These are phyloP conservation scores for Globisporangium nunn DNA, from an alignment of 352 stramenopile species.

Conservation along the genomic window DNA sequence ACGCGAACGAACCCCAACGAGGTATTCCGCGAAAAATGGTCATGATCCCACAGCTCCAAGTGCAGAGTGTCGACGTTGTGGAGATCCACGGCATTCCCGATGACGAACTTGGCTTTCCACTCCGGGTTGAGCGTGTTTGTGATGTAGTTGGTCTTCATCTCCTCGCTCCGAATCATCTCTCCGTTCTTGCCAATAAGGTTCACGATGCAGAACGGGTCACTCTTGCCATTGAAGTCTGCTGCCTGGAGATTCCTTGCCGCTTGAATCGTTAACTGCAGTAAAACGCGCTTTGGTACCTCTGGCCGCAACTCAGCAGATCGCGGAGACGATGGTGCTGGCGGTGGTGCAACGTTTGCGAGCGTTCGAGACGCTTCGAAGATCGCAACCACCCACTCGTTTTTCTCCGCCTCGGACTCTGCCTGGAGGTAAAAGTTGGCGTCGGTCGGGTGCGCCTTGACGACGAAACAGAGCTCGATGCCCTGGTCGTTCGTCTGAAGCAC, in stretches of 20 bases:
- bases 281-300: conserved; percentile 20
- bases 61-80: conserved; percentile 42
- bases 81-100: conserved; percentile 48
- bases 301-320: conserved; percentile 2
- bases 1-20: conserved; percentile 52
- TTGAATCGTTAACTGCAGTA: conserved; percentile 48
- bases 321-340: conserved; percentile 2
- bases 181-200: conserved; percentile 58
- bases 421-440: conserved; percentile 49
- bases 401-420: conserved; percentile 56
- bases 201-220: conserved; percentile 66
- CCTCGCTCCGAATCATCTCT: conserved; percentile 41
- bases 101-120: conserved; percentile 46
- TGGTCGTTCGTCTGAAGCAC: conserved; percentile 63
- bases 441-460: conserved; percentile 36
- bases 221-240: conserved; percentile 56
- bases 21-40: conserved; percentile 40
- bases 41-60: conserved; percentile 58
- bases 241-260: conserved; percentile 41
- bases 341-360: conserved; percentile 24
- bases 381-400: conserved; percentile 47
- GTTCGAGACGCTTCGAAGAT: conserved; percentile 48
- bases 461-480: conserved; percentile 48
- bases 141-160: conserved; percentile 46
- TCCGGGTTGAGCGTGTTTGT: conserved; percentile 37